Evolutionary conservation across 495 filamentous ascomycete genomes (phyloP).

Genomic region (Penicillium canescens): DNA sequence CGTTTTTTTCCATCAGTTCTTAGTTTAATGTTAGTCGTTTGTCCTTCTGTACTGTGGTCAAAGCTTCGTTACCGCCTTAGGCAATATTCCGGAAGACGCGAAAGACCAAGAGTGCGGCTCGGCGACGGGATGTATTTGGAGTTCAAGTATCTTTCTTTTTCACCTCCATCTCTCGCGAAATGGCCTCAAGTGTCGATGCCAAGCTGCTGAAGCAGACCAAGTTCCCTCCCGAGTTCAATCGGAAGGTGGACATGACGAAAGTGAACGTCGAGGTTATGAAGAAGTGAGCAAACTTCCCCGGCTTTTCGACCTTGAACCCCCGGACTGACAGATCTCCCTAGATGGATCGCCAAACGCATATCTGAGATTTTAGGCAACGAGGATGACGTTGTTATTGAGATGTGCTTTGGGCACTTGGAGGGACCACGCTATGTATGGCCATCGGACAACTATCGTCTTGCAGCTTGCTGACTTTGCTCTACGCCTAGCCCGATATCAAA

Average conservation of each 20-base stretch:
- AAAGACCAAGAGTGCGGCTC: background rate
- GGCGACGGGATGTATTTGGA: background rate
- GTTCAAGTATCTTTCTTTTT: background rate
- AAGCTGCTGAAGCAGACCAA: conserved; percentile 89
- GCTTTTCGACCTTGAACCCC: conserved; percentile 3
- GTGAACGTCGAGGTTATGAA: conserved; percentile 97
- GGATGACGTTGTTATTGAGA: conserved; percentile 92
- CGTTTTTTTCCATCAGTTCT: too few species aligned
- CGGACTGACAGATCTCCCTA: conserved; percentile 31
- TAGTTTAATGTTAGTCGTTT: too few species aligned
- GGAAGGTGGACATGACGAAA: conserved; percentile 96
- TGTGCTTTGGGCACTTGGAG: conserved; percentile 88
- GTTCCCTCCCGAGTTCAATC: conserved; percentile 89
- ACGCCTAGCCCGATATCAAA: conserved; percentile 87
- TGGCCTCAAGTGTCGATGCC: conserved; percentile 77
- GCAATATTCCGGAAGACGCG: background rate
- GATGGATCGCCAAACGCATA: conserved; percentile 90
- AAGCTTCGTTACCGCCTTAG: too few species aligned
- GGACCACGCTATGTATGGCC: conserved; percentile 70
- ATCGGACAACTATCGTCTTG: conserved; percentile 2
- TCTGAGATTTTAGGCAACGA: conserved; percentile 84
- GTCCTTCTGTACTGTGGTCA: too few species aligned
- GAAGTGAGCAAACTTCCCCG: conserved; percentile 58
- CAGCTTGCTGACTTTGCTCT: conserved; percentile 11
- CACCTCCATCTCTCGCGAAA: conserved; percentile 29